These are phyloP conservation scores for Centrapalus pauciflorus DNA, from an alignment of 129 eudicot genomes.

Conservation along the genomic window DNA sequence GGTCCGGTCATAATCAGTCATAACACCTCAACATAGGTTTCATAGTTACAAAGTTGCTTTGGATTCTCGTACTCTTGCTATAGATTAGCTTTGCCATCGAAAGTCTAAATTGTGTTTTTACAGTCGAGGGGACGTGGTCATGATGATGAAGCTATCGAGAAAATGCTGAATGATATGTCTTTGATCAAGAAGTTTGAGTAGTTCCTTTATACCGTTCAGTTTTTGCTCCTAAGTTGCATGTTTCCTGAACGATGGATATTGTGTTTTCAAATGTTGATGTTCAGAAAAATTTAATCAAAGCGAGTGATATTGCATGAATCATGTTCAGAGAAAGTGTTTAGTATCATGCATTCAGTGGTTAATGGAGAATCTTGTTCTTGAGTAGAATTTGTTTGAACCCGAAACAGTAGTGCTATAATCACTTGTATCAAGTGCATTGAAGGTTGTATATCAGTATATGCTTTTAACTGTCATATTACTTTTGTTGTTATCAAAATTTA, in stretches of 20 bases:
- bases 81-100: not conserved
- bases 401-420: not conserved
- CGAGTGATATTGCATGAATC: not conserved
- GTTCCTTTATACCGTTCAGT: not conserved
- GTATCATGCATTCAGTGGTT: not conserved
- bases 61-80: no score
- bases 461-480: no score
- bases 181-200: constrained; percentile 86
- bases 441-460: not conserved
- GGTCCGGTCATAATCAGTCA: no score
- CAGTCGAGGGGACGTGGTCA: constrained; percentile 82
- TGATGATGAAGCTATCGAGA: constrained; percentile 89
- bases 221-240: not conserved
- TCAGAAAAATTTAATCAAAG: not conserved
- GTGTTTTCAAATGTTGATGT: not conserved
- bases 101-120: constrained; percentile 6
- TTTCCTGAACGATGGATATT: not conserved
- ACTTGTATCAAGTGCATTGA: not conserved
- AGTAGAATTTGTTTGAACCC: not conserved
- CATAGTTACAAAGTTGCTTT: not conserved
- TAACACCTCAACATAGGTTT: not conserved
- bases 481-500: no score
- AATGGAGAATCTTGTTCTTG: not conserved
- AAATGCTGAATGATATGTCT: constrained; percentile 85
- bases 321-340: not conserved